Base-by-base conservation (phyloP, 805 yeast species). In the Wickerhamomyces xylosicus region DNA sequence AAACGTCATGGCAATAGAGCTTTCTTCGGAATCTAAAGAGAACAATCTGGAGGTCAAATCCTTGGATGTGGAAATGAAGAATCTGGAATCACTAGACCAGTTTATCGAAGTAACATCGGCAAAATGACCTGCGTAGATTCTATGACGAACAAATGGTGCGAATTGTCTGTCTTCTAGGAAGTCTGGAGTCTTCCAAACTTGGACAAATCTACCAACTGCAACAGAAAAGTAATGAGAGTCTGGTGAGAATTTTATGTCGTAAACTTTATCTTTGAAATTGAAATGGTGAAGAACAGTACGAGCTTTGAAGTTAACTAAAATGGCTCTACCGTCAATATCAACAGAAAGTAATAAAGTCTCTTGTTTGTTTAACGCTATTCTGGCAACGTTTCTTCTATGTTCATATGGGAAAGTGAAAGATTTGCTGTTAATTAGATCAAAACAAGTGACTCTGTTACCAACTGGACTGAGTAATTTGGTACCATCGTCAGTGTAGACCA, bases 11-110 rank as follows among this genome's bases (percentile, higher is more conserved):
- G 90, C 84, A 3, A 89, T 96, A 48, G 58, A 75, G 50, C 69
- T 79, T 66, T 73, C 92, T 21, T 72, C 79, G 0, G 83, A 64
- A 35, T 75, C 65, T 31, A 92, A 63, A 1, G 97, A 85, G 62
- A 79, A 90, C 7, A 92, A 71, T 48, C 89, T 74, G 2, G 95
- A 78, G 0, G 97, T 84, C 71, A 92, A 69, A 63, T 92, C 98
- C 54, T 85, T 85, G 18, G 95, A 82, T 2, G 95, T 72, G 2
- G 95, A 76, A 33, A 92, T 65, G 49, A 92, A 72, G 55, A 87
- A 92, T 49, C 95, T 71, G 4, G 95, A 84, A 59, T 92, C 98
- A 21, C 68, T 69, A 1, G 97, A 85, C 97, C 97, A 92, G 3
- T 85, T 69, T 10, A 92, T 58, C 2, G 87, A 75, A 2, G 74